Base-by-base conservation (phyloP, 495 filamentous ascomycete genomes). In the Neurospora sp. region DNA sequence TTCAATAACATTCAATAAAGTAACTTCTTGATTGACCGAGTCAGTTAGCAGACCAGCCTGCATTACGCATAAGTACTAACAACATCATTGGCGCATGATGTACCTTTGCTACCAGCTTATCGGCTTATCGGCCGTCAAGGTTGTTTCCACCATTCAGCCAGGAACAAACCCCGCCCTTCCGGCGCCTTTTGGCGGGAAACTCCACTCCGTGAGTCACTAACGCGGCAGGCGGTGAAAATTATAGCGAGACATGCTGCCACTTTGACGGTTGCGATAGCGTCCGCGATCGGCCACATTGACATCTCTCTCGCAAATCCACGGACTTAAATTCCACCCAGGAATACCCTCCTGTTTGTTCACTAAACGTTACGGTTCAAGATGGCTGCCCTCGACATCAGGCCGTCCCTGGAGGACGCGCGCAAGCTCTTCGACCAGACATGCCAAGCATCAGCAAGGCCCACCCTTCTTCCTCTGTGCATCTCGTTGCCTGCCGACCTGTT, bases 401-500 rank as follows among this genome's bases (percentile, higher is more conserved):
- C 79, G 14, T 44, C 77, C 10, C 73, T 69, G 8, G 72, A 45
- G 20, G 77, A 80, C 20, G 79, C 79, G 39, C 78, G 68, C 73
- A 61, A 39, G 31, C 70, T 79, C 35, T 78, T 75, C 74, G 79
- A 79, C 45, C 69, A 77, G 73, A 77, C 79, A 3, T 61, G 74
- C 69, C 39, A 74, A 45, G 77, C 74, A 3, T 61, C 53, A 27
- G 53, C 53, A 3, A 70, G 75, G 38, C 77, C 96, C 41, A 98
- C 97, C 75, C 86, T 96, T 39, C 87, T 98, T 9, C 94, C 96
- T 0, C 77, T 99, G 61, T 95, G 91, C 79, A 90, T 93, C 44
- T 90, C 94, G 47, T 92, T 98, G 69, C 87, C 94, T 3, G 94
- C 94, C 75, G 96, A 97, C 80, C 89, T 97, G 41, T 85, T 98